Conservation (phyloP, 805 yeast species). For the Naumovozyma dairenensis region DNA sequence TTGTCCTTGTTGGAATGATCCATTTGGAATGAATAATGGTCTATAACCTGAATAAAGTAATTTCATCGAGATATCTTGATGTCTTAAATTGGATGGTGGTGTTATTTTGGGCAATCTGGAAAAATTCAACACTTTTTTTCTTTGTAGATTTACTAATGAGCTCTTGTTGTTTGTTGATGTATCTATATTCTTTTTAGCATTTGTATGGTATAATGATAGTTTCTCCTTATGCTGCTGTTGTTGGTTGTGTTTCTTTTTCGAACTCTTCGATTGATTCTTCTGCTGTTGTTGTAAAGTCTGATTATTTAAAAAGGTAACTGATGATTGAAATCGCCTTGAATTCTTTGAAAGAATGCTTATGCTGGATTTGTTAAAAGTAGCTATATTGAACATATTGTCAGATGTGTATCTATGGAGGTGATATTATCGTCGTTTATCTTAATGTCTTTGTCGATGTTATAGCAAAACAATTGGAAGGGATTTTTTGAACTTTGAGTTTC, state of each 20-base stretch:
- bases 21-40: slow-evolving; percentile 18
- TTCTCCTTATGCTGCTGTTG: not conserved
- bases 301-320: slow-evolving; percentile 18
- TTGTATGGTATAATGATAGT: not conserved
- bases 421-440: no score
- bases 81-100: slow-evolving; percentile 18
- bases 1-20: not conserved
- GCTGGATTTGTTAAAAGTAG: no score
- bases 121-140: slow-evolving; percentile 13
- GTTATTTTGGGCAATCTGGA: slow-evolving; percentile 26
- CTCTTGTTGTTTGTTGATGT: not conserved
- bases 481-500: no score
- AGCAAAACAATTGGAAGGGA: no score
- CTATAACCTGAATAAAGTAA: slow-evolving; percentile 26
- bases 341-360: no score
- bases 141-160: not conserved
- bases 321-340: slow-evolving; percentile 16
- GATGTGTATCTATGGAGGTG: no score
- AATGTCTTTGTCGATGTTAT: no score
- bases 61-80: slow-evolving; percentile 16
- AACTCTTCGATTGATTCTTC: slow-evolving; percentile 3
- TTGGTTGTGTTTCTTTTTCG: not conserved
- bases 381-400: no score
- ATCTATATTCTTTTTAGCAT: not conserved
- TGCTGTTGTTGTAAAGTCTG: slow-evolving; percentile 9